These are phyloP conservation scores for Fusarium tuaranense DNA, from an alignment of 2,329 filamentous ascomycete genomes.

Conservation along the genomic window DNA sequence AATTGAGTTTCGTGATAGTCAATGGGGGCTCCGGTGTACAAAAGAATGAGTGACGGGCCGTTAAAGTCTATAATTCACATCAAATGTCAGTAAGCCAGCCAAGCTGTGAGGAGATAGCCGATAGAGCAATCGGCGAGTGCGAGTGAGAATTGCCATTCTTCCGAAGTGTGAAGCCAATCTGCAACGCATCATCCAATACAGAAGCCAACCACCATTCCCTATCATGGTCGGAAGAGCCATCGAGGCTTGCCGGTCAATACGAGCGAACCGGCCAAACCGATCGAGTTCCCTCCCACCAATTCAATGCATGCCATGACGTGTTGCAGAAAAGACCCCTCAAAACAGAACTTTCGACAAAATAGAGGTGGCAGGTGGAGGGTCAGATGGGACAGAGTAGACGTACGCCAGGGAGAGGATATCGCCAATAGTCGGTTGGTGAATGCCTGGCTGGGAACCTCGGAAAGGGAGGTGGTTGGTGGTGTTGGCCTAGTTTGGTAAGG, in stretches of 20 bases:
- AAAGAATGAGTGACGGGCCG: conserved; percentile 34
- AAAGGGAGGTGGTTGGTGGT: conserved; percentile 37
- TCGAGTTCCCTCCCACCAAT: conserved; percentile 30
- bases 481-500: conserved; percentile 35
- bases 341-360: conserved; percentile 25
- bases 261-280: conserved; percentile 25
- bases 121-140: conserved; percentile 23
- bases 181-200: conserved; percentile 39
- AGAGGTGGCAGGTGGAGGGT: conserved; percentile 37
- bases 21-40: conserved; percentile 33
- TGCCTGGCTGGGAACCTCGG: conserved; percentile 32
- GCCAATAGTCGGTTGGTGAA: conserved; percentile 44
- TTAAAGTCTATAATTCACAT: conserved; percentile 32
- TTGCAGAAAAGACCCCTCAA: conserved; percentile 27
- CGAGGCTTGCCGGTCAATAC: conserved; percentile 3
- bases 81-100: conserved; percentile 36
- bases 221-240: conserved; percentile 24
- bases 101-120: not conserved
- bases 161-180: conserved; percentile 12
- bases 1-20: conserved; percentile 31
- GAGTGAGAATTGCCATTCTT: not conserved
- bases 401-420: conserved; percentile 46
- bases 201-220: conserved; percentile 37
- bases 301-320: conserved; percentile 39
- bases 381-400: conserved; percentile 33